Conservation (phyloP, 768 basidiomycete species). For the Phanerochaete carnosa region DNA sequence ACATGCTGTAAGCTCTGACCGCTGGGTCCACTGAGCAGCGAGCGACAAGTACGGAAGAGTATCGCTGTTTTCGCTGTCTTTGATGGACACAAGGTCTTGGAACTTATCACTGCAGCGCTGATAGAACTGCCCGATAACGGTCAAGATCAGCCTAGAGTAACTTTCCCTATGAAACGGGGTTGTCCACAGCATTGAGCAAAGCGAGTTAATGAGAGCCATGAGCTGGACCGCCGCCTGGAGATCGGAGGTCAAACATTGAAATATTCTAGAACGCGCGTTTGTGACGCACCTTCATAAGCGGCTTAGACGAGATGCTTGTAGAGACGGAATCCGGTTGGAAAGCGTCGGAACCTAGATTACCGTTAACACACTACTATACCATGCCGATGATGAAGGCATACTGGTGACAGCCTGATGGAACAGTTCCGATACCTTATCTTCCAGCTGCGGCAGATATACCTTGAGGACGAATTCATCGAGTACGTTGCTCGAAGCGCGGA, state of each 20-base stretch:
- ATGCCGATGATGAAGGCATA: constrained; percentile 26
- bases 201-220: constrained; percentile 85
- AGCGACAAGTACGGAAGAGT: constrained; percentile 50
- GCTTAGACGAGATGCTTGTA: constrained; percentile 58
- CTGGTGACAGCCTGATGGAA: constrained; percentile 85
- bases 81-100: constrained; percentile 60
- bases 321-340: constrained; percentile 81
- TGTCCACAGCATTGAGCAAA: constrained; percentile 86
- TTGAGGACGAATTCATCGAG: constrained; percentile 92
- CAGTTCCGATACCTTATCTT: constrained; percentile 85
- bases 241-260: neutral
- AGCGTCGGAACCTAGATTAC: constrained; percentile 66
- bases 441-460: constrained; percentile 90
- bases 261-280: neutral
- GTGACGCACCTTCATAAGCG: constrained; percentile 68
- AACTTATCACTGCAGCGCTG: constrained; percentile 90
- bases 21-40: constrained; percentile 82
- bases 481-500: constrained; percentile 64
- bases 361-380: constrained; percentile 1
- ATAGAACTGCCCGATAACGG: constrained; percentile 94
- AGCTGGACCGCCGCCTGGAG: constrained; percentile 75
- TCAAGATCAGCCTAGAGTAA: constrained; percentile 89
- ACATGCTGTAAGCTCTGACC: constrained; percentile 71
- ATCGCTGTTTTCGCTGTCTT: constrained; percentile 22
- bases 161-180: constrained; percentile 95